Evolutionary conservation across 495 filamentous ascomycete genomes (phyloP).

Genomic region (Chlorociboria aeruginascens): DNA sequence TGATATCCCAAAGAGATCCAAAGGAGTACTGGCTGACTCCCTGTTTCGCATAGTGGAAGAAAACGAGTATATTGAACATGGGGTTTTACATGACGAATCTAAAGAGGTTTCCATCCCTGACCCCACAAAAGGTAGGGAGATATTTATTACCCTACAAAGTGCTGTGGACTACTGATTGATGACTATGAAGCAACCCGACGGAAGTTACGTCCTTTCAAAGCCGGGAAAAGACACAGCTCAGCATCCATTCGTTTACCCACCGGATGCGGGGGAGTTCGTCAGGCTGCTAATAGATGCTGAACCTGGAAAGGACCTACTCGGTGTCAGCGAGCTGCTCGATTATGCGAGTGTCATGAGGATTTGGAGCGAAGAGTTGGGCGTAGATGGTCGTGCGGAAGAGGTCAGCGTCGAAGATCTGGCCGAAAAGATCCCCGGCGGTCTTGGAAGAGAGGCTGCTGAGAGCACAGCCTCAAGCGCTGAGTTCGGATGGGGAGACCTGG

Average conservation of each 20-base stretch:
- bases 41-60: constrained; percentile 7
- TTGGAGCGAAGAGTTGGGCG: constrained; percentile 7
- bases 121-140: no score
- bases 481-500: constrained; percentile 15
- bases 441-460: constrained; percentile 11
- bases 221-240: background rate
- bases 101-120: background rate
- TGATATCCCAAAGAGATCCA: no score
- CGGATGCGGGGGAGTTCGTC: constrained; percentile 8
- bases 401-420: constrained; percentile 5
- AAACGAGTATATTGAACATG: constrained; percentile 15
- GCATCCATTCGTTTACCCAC: constrained; percentile 6
- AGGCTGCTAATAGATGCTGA: constrained; percentile 3
- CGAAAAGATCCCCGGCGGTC: constrained; percentile 7
- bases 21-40: no score
- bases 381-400: background rate
- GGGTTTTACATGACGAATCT: constrained; percentile 13
- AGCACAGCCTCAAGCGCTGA: constrained; percentile 10
- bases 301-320: constrained; percentile 10
- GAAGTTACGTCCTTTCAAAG: constrained; percentile 3
- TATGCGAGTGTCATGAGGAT: constrained; percentile 7
- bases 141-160: background rate
- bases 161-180: background rate
- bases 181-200: background rate
- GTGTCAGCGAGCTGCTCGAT: constrained; percentile 6